phyloP scores from a whole-genome alignment of 2,329 filamentous ascomycete species.

The Aspergillus eucalypticola region DNA sequence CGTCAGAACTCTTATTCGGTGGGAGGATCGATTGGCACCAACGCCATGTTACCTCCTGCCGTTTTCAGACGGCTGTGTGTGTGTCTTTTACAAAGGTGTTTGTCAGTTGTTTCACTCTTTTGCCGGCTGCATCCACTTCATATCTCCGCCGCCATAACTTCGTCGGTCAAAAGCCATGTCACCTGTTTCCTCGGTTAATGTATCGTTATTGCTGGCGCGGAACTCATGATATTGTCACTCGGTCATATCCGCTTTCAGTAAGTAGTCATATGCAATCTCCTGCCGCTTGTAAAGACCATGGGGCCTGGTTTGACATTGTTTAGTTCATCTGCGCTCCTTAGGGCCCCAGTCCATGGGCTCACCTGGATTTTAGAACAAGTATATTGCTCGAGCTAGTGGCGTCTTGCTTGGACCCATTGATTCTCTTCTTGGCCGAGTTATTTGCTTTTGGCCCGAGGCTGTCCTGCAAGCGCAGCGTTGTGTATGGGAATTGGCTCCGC shows the following conservation, averaged over 20 bases:
- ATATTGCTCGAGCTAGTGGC: background rate
- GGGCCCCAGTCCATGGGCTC: background rate
- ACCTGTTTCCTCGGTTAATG: background rate
- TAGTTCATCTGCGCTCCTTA: background rate
- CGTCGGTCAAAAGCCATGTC: background rate
- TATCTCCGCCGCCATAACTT: background rate
- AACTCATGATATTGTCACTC: constrained; percentile 8
- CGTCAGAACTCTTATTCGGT: background rate
- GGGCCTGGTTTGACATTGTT: background rate
- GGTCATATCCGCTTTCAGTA: background rate
- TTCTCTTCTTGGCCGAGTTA: background rate
- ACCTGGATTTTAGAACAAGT: background rate
- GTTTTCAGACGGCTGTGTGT: background rate
- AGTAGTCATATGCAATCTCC: background rate
- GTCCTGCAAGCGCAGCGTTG: background rate
- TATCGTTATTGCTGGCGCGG: background rate
- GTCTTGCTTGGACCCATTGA: background rate
- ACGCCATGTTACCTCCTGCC: constrained; percentile 3
- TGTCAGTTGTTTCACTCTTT: background rate
- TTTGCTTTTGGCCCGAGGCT: constrained; percentile 3
- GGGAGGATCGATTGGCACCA: background rate
- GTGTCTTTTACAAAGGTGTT: too few species aligned
- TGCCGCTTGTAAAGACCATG: background rate
- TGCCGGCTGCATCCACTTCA: background rate
- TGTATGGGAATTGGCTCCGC: background rate